Percentiles rank a stretch among this genome's conserved stretches.
Conservation (phyloP, 495 filamentous ascomycete species). For the Penicilliopsis zonata region DNA sequence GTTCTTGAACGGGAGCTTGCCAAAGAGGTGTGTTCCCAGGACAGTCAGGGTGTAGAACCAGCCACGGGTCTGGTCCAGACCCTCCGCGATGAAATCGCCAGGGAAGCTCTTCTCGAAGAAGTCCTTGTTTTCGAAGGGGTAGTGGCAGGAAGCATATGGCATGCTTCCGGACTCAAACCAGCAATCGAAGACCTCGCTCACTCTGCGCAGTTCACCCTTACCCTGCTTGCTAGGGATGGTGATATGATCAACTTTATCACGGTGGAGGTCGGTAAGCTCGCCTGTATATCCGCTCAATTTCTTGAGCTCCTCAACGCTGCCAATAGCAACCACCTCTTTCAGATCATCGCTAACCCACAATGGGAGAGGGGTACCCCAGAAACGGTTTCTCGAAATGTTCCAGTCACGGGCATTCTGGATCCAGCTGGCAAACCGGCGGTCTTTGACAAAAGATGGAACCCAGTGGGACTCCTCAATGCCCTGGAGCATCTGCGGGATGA, state of each 20-base stretch:
- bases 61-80: slow-evolving; percentile 85
- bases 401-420: slow-evolving; percentile 89
- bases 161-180: slow-evolving; percentile 95
- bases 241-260: slow-evolving; percentile 90
- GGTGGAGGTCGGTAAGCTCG: slow-evolving; percentile 82
- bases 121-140: slow-evolving; percentile 87
- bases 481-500: slow-evolving; percentile 80
- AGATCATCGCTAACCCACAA: slow-evolving; percentile 85
- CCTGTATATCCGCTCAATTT: slow-evolving; percentile 74
- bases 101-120: slow-evolving; percentile 76
- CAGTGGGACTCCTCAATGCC: slow-evolving; percentile 88
- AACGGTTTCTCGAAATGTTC: slow-evolving; percentile 92
- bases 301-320: slow-evolving; percentile 78
- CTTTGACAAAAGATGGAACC: slow-evolving; percentile 89
- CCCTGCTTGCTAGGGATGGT: slow-evolving; percentile 90
- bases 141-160: slow-evolving; percentile 90
- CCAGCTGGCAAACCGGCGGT: slow-evolving; percentile 80
- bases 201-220: slow-evolving; percentile 69
- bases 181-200: slow-evolving; percentile 93
- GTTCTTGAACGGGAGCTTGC: slow-evolving; percentile 84
- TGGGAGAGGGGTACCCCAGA: slow-evolving; percentile 94
- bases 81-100: slow-evolving; percentile 95
- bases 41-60: slow-evolving; percentile 97
- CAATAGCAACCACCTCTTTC: slow-evolving; percentile 78
- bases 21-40: slow-evolving; percentile 84